These are phyloP conservation scores for Dactylorhiza incarnata DNA, from an alignment of 106 monocot genomes.

Conservation along the genomic window DNA sequence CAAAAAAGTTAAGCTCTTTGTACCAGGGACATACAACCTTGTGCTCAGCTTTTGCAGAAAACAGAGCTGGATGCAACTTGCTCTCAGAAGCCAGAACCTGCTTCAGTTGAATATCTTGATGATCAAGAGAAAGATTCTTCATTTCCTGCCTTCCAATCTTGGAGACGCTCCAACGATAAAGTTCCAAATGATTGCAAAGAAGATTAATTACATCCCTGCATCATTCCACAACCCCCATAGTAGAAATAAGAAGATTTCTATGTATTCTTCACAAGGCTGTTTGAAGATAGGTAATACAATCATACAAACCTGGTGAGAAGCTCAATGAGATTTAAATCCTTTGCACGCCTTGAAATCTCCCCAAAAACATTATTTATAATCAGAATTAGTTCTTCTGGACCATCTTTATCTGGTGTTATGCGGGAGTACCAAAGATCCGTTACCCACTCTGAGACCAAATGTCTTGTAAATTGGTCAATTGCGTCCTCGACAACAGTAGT, in stretches of 20 bases:
- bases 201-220: conserved; percentile 81
- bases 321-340: conserved; percentile 86
- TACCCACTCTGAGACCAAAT: conserved; percentile 89
- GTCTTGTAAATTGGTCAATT: conserved; percentile 86
- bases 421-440: conserved; percentile 96
- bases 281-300: not conserved
- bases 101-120: conserved; percentile 56
- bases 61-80: conserved; percentile 91
- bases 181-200: conserved; percentile 70
- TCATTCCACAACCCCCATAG: conserved; percentile 2
- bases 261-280: not conserved
- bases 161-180: conserved; percentile 56
- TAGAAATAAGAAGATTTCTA: conserved; percentile 1
- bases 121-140: conserved; percentile 38
- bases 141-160: conserved; percentile 67
- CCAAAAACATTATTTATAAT: conserved; percentile 73
- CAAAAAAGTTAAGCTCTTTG: not conserved
- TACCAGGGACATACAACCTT: conserved; percentile 35
- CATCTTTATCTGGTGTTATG: conserved; percentile 84
- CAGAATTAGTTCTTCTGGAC: conserved; percentile 78
- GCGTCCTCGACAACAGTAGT: conserved; percentile 78
- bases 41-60: conserved; percentile 82
- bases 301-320: conserved; percentile 67
- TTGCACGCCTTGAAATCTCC: conserved; percentile 85
- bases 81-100: conserved; percentile 60